phyloP scores from a whole-genome alignment of 2,329 filamentous ascomycete genomes.

The Bisporella sp. region DNA sequence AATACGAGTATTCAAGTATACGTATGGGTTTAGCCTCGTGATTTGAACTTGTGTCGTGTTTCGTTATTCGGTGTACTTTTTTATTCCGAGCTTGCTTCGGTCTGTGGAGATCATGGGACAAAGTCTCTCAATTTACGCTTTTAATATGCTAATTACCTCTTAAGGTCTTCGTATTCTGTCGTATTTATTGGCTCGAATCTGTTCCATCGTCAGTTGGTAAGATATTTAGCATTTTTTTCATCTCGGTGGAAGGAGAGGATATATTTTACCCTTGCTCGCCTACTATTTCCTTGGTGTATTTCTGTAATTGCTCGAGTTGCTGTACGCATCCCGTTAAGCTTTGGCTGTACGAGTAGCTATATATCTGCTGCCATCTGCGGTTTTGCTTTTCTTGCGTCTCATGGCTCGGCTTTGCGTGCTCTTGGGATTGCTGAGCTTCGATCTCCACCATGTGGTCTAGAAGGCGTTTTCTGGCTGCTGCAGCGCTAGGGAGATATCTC shows the following conservation, averaged over 20 bases:
- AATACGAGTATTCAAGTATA: too few relatives aligned
- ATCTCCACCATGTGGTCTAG: constrained; percentile 43
- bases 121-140: too few relatives aligned
- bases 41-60: too few relatives aligned
- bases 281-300: constrained; percentile 50
- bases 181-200: too few relatives aligned
- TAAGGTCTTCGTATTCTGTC: too few relatives aligned
- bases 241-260: background rate
- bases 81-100: too few relatives aligned
- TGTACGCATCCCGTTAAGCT: constrained; percentile 45
- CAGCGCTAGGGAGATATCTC: constrained; percentile 50
- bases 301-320: constrained; percentile 46
- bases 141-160: too few relatives aligned
- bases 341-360: constrained; percentile 47
- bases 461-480: constrained; percentile 43
- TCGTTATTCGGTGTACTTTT: too few relatives aligned
- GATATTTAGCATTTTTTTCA: background rate
- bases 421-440: constrained; percentile 30
- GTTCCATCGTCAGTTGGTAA: background rate
- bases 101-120: too few relatives aligned
- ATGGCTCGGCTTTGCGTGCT: constrained; percentile 1
- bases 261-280: constrained; percentile 40
- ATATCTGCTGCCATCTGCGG: constrained; percentile 49
- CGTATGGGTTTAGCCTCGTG: too few relatives aligned
- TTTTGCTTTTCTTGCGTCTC: constrained; percentile 20